Evolutionary conservation across 192 early-diverging fungal genomes (phyloP).

Genomic region (Coemansia biformis): DNA sequence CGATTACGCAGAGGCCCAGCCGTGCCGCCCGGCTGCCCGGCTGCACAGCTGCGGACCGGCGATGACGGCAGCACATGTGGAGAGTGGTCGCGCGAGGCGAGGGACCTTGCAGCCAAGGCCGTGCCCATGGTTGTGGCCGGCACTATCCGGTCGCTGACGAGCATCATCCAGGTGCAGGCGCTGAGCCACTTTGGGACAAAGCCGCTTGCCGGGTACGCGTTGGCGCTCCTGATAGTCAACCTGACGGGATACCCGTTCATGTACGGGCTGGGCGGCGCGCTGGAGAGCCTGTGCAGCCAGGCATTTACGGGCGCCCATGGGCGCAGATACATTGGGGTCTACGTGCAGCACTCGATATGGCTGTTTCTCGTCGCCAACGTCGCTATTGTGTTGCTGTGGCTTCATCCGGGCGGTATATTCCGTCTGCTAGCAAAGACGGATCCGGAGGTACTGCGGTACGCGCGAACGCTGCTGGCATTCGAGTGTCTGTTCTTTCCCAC

Average conservation of each 20-base stretch:
- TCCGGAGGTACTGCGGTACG: constrained; percentile 59
- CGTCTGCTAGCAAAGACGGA: constrained; percentile 71
- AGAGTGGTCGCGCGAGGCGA: constrained; percentile 26
- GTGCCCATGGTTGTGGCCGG: constrained; percentile 60
- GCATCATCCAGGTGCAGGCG: constrained; percentile 59
- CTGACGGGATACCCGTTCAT: constrained; percentile 72
- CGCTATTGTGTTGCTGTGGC: constrained; percentile 30
- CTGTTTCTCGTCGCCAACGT: constrained; percentile 51
- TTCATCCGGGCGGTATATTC: constrained; percentile 48
- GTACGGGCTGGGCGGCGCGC: constrained; percentile 65
- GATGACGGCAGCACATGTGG: background rate
- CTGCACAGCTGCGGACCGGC: too few species aligned
- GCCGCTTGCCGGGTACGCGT: constrained; percentile 62
- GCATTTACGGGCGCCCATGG: constrained; percentile 61
- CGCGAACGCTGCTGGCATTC: constrained; percentile 61
- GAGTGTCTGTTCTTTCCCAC: constrained; percentile 72
- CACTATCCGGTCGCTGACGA: constrained; percentile 57
- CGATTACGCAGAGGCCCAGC: too few species aligned
- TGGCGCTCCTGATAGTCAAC: constrained; percentile 67
- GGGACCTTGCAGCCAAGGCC: constrained; percentile 28
- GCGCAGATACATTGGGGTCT: constrained; percentile 57
- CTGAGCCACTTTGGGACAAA: constrained; percentile 59
- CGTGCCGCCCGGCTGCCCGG: too few species aligned
- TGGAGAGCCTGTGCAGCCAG: constrained; percentile 75
- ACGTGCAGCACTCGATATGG: constrained; percentile 78